These are phyloP conservation scores for Mariannaea elegans DNA, from an alignment of 2,329 filamentous ascomycete species.

Conservation along the genomic window DNA sequence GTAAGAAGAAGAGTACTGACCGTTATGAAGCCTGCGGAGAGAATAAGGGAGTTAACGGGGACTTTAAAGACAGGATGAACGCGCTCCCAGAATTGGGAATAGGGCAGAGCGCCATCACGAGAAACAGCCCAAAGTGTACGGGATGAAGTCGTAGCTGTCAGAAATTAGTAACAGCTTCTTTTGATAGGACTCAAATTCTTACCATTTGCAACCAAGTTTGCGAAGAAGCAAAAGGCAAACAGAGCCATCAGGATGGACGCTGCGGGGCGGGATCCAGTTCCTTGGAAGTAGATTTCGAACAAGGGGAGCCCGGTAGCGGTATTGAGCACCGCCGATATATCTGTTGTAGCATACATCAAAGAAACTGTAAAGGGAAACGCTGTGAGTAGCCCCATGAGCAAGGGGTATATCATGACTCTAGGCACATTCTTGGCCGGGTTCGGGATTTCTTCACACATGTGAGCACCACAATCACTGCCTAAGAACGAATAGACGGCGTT, in stretches of 20 bases:
- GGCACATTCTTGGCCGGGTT: conserved; percentile 37
- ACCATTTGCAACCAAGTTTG: conserved; percentile 31
- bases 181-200: fast-evolving
- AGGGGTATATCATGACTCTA: conserved; percentile 31
- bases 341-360: conserved; percentile 26
- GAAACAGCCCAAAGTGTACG: conserved; percentile 36
- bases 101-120: conserved; percentile 38
- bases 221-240: conserved; percentile 36
- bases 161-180: fast-evolving
- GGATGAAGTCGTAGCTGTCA: conserved; percentile 27
- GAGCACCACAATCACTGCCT: conserved; percentile 34
- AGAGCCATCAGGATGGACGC: conserved; percentile 29
- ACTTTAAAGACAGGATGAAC: conserved; percentile 35
- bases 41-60: conserved; percentile 37
- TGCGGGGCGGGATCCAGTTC: conserved; percentile 20
- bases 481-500: conserved; percentile 33
- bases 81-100: conserved; percentile 34
- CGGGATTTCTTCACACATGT: conserved; percentile 36
- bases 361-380: conserved; percentile 32
- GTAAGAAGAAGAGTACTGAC: background rate
- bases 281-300: conserved; percentile 34
- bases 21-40: conserved; percentile 25
- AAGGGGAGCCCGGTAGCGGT: conserved; percentile 27
- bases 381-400: conserved; percentile 32
- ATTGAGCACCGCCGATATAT: conserved; percentile 26